Conservation (phyloP, 257 asterid species). For the Solanum arcanum region DNA sequence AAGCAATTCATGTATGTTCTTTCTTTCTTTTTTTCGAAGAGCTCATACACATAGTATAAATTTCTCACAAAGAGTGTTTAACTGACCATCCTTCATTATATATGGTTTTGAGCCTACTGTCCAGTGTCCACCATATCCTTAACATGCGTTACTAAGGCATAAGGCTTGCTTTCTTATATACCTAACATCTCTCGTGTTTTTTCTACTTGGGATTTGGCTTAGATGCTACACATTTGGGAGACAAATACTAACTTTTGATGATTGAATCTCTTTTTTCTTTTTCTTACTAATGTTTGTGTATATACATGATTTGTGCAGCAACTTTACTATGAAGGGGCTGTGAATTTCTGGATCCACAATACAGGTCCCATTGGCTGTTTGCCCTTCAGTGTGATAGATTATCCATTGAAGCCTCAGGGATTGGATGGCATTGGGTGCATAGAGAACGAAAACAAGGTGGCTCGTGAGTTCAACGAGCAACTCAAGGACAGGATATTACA, state of each 20-base stretch:
- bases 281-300: background rate
- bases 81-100: background rate
- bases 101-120: background rate
- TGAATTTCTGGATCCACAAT: slow-evolving; percentile 42
- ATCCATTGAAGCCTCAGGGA: slow-evolving; percentile 10
- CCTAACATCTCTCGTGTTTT: background rate
- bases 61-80: background rate
- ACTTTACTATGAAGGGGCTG: slow-evolving; percentile 28
- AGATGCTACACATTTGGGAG: background rate
- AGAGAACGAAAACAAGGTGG: slow-evolving; percentile 25
- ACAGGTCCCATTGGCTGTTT: slow-evolving; percentile 49
- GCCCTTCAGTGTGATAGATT: slow-evolving; percentile 15
- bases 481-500: slow-evolving; percentile 12
- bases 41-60: background rate
- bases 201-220: background rate
- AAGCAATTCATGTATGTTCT: slow-evolving; percentile 8
- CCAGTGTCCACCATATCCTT: background rate
- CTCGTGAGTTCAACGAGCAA: slow-evolving; percentile 27
- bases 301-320: slow-evolving; percentile 6
- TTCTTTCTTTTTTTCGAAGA: background rate
- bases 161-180: background rate
- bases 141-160: background rate
- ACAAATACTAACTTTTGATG: background rate
- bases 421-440: slow-evolving; percentile 23
- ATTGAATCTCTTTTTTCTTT: background rate